Evolutionary conservation across 148 eudicot genomes (phyloP).

Genomic region (Nepenthes mirabilis): DNA sequence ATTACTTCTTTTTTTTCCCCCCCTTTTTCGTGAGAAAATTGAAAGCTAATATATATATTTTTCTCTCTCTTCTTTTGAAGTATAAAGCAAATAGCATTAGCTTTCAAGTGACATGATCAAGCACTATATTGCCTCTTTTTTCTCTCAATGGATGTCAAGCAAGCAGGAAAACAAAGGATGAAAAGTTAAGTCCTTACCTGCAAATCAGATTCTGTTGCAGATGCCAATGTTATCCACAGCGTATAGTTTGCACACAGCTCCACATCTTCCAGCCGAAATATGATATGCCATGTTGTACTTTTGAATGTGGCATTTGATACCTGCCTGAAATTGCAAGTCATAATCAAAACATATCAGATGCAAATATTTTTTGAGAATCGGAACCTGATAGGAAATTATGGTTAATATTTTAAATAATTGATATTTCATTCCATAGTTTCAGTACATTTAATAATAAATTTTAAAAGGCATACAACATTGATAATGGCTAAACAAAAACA

Average conservation of each 20-base stretch:
- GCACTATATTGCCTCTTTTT: no score
- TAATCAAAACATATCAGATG: no score
- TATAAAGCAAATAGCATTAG: no score
- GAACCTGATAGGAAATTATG: no score
- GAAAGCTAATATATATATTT: no score
- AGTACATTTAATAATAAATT: neutral
- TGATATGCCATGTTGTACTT: conserved; percentile 49
- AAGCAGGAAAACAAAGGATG: neutral
- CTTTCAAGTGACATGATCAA: no score
- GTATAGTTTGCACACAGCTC: conserved; percentile 23
- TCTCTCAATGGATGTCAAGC: neutral
- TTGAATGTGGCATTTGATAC: conserved; percentile 3
- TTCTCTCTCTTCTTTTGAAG: no score
- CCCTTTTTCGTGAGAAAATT: no score
- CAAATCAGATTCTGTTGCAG: conserved; percentile 55
- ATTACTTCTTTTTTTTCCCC: no score
- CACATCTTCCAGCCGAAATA: conserved; percentile 35
- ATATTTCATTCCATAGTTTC: neutral
- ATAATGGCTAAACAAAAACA: neutral
- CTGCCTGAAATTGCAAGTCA: conserved; percentile 16
- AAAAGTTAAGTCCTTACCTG: conserved; percentile 22
- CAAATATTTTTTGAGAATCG: no score
- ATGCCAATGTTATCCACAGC: conserved; percentile 59
- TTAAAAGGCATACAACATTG: neutral
- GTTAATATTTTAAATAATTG: no score